Evolutionary conservation across 805 yeast species (phyloP).

Genomic region (Saturnispora sanitii): DNA sequence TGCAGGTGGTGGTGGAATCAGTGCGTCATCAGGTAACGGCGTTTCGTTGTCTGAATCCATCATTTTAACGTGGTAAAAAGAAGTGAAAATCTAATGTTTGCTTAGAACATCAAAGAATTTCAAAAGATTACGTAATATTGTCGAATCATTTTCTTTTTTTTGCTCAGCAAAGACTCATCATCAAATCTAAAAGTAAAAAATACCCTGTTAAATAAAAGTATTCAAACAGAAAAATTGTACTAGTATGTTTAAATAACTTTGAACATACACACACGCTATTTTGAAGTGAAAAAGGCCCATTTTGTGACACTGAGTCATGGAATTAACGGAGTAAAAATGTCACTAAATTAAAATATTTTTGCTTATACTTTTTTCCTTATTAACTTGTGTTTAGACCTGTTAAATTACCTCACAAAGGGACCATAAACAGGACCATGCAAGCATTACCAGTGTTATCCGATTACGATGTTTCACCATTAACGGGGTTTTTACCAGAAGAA

Average conservation of each 20-base stretch:
- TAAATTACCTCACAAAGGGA: no score
- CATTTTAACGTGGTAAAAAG: constrained; percentile 13
- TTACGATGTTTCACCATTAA: constrained; percentile 57
- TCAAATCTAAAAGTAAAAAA: no score
- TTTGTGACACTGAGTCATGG: no score
- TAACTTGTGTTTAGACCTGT: background rate
- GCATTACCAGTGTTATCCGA: constrained; percentile 44
- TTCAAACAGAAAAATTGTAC: no score
- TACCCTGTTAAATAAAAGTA: no score
- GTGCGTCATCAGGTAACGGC: constrained; percentile 20
- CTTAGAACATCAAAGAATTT: no score
- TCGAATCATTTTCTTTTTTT: background rate
- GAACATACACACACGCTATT: no score
- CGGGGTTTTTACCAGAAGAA: constrained; percentile 73
- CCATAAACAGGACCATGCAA: no score
- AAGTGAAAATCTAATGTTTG: background rate
- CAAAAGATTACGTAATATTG: background rate
- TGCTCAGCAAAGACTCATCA: no score
- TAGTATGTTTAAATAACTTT: no score
- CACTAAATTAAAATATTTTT: no score
- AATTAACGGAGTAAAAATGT: background rate
- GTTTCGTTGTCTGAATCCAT: constrained; percentile 23
- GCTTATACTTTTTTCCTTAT: background rate
- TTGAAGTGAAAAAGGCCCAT: background rate
- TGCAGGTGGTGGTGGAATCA: constrained; percentile 26